Conservation (phyloP, 2,329 filamentous ascomycete genomes). For the Phyllosticta ampelicida region DNA sequence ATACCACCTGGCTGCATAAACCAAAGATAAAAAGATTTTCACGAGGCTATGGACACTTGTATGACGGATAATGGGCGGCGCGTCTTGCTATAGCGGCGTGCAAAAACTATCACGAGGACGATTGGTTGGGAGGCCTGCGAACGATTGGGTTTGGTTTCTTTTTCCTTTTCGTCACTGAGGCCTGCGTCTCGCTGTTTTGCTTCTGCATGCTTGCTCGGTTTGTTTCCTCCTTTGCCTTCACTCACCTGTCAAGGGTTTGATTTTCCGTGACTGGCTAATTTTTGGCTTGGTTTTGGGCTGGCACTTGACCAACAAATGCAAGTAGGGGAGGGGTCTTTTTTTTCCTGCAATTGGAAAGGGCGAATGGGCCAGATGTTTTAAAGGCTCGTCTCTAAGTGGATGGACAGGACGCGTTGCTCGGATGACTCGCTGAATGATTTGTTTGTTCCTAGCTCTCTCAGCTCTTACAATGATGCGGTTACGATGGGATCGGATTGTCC, state of each 20-base stretch:
- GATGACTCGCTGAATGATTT: not conserved
- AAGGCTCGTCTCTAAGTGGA: not conserved
- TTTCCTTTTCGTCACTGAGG: not conserved
- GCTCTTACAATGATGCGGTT: not conserved
- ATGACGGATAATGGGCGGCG: not conserved
- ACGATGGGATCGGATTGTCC: not conserved
- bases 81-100: not conserved
- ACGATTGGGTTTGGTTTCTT: not conserved
- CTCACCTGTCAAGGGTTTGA: no score
- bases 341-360: not conserved
- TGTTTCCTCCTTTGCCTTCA: not conserved
- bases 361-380: not conserved
- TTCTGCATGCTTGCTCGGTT: not conserved
- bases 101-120: not conserved
- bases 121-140: not conserved
- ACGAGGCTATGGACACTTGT: not conserved
- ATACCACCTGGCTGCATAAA: not conserved
- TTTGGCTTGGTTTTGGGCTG: not conserved
- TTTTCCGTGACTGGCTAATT: not conserved
- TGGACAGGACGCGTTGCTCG: not conserved
- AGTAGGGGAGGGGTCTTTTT: no score
- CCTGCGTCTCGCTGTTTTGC: not conserved
- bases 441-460: not conserved
- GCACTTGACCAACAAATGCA: not conserved
- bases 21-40: slow-evolving; percentile 1